These are phyloP conservation scores for Ascochyta pisi DNA, from an alignment of 2,329 filamentous ascomycete genomes.

Conservation along the genomic window DNA sequence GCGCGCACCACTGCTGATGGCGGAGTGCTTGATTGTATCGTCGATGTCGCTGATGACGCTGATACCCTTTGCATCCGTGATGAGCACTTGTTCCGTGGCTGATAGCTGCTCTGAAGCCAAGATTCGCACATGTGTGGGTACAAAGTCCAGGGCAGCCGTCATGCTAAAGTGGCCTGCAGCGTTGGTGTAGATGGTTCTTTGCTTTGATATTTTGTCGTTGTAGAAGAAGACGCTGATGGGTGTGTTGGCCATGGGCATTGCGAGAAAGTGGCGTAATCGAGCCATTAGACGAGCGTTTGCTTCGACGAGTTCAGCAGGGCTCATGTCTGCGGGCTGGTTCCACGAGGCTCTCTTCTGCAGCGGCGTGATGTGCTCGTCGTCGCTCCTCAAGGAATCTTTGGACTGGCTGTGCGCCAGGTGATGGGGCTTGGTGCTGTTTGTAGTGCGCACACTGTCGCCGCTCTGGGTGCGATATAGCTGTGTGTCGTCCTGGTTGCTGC, in stretches of 20 bases:
- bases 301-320: conserved; percentile 73
- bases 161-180: conserved; percentile 87
- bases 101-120: conserved; percentile 86
- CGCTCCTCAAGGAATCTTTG: conserved; percentile 33
- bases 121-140: conserved; percentile 88
- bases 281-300: conserved; percentile 91
- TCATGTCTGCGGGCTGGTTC: conserved; percentile 68
- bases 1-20: conserved; percentile 82
- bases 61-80: conserved; percentile 80
- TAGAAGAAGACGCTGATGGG: conserved; percentile 96
- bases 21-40: conserved; percentile 95
- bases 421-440: conserved; percentile 23
- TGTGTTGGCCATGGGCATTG: conserved; percentile 76
- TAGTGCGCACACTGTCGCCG: conserved; percentile 34
- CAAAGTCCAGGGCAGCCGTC: conserved; percentile 82
- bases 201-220: conserved; percentile 81
- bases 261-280: conserved; percentile 86
- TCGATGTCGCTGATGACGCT: conserved; percentile 98
- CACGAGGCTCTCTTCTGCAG: conserved; percentile 59
- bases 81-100: conserved; percentile 75
- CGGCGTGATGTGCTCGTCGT: conserved; percentile 42
- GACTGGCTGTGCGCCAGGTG: conserved; percentile 37
- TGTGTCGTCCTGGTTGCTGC: conserved; percentile 54
- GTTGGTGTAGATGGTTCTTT: conserved; percentile 83
- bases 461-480: conserved; percentile 49